Evolutionary conservation across 345 rosid genomes (phyloP), one percentile per base, ranked within the genome.

Genomic region (Stellera chamaejasme): DNA sequence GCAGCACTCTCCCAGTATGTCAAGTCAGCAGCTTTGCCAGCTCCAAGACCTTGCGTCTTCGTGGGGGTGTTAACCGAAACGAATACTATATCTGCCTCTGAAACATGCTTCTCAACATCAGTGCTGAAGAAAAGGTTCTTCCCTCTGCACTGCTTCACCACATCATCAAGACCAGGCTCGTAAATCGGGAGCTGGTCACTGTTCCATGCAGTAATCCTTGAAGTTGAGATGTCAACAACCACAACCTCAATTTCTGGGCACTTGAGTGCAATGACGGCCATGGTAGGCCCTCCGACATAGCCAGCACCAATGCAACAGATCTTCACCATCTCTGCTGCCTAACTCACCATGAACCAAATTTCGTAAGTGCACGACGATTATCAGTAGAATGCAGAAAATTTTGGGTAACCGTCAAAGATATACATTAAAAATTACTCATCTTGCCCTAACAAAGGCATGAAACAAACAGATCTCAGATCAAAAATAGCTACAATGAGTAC

Each of bases 1-100:
- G 88, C 92, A 14, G 88, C 88, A 60, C 88, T 84, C 77, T 84
- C 92, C 92, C 92, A 84, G 63, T 84, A 82, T 10, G 92, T 84
- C 59, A 84, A 76, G 62, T 82, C 92, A 50, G 88, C 92, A 2
- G 88, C 92, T 70, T 84, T 82, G 13, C 91, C 91, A 56, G 85
- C 91, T 10, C 91, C 88, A 58, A 84, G 83, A 27, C 91, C 91
- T 41, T 69, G 82, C 11, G 88, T 82, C 70, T 84, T 84, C 1
- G 88, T 84, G 0, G 91, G 91, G 27, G 92, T 84, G 69, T 84
- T 84, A 47, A 84, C 92, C 0, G 92, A 84, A 23, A 84, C 88
- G 61, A 84, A 84, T 15, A 84, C 79, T 42, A 84, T 84, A 60
- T 84, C 82, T 42, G 85, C 80, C 65, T 84, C 83, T 0, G 62